These are phyloP conservation scores for Malassezia sp. DNA, from an alignment of 1,284 basidiomycete genomes.

Conservation along the genomic window DNA sequence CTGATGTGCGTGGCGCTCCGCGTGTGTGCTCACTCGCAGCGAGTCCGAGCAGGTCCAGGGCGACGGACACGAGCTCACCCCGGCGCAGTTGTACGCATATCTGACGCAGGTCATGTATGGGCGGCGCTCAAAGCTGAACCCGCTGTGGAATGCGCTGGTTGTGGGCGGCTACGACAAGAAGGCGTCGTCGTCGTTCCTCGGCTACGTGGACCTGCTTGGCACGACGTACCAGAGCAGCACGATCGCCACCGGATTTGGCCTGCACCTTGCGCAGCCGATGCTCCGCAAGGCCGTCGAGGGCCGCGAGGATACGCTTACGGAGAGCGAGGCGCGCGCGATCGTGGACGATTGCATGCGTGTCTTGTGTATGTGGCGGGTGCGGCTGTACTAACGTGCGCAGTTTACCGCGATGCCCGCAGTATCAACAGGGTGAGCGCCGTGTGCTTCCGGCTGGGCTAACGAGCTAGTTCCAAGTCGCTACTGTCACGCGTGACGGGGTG, in stretches of 20 bases:
- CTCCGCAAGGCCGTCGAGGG: constrained; percentile 82
- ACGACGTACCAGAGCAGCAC: constrained; percentile 91
- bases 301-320: constrained; percentile 60
- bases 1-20: constrained; percentile 24
- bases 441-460: constrained; percentile 33
- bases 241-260: constrained; percentile 91
- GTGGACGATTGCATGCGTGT: constrained; percentile 83
- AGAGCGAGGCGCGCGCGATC: constrained; percentile 67
- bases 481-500: constrained; percentile 66
- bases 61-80: constrained; percentile 75
- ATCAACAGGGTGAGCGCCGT: constrained; percentile 93
- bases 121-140: constrained; percentile 76
- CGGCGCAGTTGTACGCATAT: constrained; percentile 85
- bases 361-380: constrained; percentile 56
- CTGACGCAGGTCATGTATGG: constrained; percentile 82
- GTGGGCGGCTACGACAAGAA: constrained; percentile 55
- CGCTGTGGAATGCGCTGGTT: constrained; percentile 87
- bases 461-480: constrained; percentile 84
- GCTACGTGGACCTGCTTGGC: constrained; percentile 91
- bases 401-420: constrained; percentile 90
- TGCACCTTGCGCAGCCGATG: constrained; percentile 83
- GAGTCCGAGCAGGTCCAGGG: constrained; percentile 67
- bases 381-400: constrained; percentile 7
- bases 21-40: constrained; percentile 41
- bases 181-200: constrained; percentile 50